These are phyloP conservation scores for Talaromyces albobiverticillius DNA, from an alignment of 2,329 filamentous ascomycete species.

Conservation along the genomic window DNA sequence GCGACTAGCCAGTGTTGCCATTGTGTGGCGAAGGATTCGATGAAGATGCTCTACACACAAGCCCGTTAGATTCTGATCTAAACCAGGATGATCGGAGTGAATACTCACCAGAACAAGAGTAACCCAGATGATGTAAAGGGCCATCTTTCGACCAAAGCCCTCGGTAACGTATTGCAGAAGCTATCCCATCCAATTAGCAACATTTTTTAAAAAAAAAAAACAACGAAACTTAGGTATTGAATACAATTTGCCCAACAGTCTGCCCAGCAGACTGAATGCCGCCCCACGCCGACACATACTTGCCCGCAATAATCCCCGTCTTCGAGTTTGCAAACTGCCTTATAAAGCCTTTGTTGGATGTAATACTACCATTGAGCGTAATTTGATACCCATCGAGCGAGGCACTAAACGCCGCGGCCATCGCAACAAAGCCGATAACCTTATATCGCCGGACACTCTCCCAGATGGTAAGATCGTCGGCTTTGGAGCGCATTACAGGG, in stretches of 20 bases:
- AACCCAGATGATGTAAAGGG: constrained; percentile 35
- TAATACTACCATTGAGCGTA: constrained; percentile 38
- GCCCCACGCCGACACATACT: constrained; percentile 40
- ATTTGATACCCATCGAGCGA: constrained; percentile 43
- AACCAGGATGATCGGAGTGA: too few relatives aligned
- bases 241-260: constrained; percentile 39
- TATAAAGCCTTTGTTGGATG: constrained; percentile 43
- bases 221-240: not conserved
- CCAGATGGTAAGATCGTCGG: constrained; percentile 41
- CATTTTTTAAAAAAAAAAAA: too few relatives aligned
- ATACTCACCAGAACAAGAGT: constrained; percentile 27
- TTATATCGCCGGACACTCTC: constrained; percentile 36
- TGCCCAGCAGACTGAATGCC: constrained; percentile 40
- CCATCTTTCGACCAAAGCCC: constrained; percentile 33
- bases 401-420: constrained; percentile 42
- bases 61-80: too few relatives aligned
- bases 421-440: constrained; percentile 33
- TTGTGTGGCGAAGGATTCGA: constrained; percentile 34
- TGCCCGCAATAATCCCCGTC: constrained; percentile 32
- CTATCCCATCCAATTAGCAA: constrained; percentile 10
- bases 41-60: constrained; percentile 30
- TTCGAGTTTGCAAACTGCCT: constrained; percentile 30
- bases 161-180: constrained; percentile 37
- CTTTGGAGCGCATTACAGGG: constrained; percentile 33
- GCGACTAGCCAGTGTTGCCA: constrained; percentile 43